These are phyloP conservation scores for Blastocladiella emersonii DNA, from an alignment of 371 early-diverging fungal species.

Conservation along the genomic window DNA sequence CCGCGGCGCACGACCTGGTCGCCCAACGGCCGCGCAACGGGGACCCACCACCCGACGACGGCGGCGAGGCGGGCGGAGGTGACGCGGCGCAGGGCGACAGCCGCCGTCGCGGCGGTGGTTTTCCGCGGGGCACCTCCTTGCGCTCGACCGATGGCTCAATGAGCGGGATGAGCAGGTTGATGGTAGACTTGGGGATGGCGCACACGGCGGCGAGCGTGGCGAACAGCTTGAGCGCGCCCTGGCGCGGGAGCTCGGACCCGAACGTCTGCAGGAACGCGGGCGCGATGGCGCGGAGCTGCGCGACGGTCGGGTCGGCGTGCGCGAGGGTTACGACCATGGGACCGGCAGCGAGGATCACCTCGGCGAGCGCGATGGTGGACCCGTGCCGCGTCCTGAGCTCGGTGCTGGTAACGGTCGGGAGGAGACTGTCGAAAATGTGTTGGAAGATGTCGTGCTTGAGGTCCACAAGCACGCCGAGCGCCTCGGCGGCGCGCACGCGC, in stretches of 20 bases:
- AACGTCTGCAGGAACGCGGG: slow-evolving; percentile 42
- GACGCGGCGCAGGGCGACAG: too few relatives aligned
- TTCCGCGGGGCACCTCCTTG: too few relatives aligned
- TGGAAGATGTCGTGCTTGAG: not conserved
- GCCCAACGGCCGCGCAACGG: too few relatives aligned
- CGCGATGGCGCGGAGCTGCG: slow-evolving; percentile 15
- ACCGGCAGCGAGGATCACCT: slow-evolving; percentile 48
- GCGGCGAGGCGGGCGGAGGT: too few relatives aligned
- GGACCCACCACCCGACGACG: too few relatives aligned
- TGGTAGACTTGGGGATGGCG: too few relatives aligned
- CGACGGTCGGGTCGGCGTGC: not conserved
- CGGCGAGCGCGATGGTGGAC: slow-evolving; percentile 50
- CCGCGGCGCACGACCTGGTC: too few relatives aligned
- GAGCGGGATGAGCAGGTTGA: slow-evolving; percentile 43
- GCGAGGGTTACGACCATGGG: slow-evolving; percentile 9
- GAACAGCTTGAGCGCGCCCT: slow-evolving; percentile 32
- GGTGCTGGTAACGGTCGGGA: slow-evolving; percentile 33
- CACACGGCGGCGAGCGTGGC: too few relatives aligned
- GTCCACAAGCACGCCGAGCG: slow-evolving; percentile 23
- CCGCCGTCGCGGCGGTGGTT: too few relatives aligned
- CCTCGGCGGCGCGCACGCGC: slow-evolving; percentile 56
- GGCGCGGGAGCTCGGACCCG: slow-evolving; percentile 19
- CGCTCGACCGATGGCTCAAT: slow-evolving; percentile 44
- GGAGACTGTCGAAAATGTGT: not conserved
- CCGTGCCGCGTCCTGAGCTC: slow-evolving; percentile 67